A percentile compares a stretch with the other conserved stretches of the same genome.
These are phyloP conservation scores for Scleromitrula shiraiana DNA, from an alignment of 2,329 filamentous ascomycete genomes.

Conservation along the genomic window DNA sequence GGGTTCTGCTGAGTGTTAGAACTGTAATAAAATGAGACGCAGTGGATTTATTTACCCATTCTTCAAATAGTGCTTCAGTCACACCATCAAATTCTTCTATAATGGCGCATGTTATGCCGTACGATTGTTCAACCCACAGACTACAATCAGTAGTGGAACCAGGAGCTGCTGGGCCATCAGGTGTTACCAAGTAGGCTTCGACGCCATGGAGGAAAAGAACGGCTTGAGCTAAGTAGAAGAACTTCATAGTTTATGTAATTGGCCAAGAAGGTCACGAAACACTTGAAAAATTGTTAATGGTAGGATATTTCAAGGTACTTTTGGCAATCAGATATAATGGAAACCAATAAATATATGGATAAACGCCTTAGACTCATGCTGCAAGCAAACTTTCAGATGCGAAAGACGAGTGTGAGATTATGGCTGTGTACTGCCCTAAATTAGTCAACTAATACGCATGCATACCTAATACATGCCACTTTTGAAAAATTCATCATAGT, in stretches of 20 bases:
- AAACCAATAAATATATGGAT: too few relatives aligned
- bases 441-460: too few relatives aligned
- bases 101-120: neutral
- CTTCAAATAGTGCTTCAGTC: neutral
- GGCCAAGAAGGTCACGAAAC: too few relatives aligned
- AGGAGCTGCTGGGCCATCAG: constrained; percentile 2
- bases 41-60: neutral
- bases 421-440: too few relatives aligned
- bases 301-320: too few relatives aligned
- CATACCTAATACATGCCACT: too few relatives aligned
- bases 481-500: too few relatives aligned
- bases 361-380: too few relatives aligned
- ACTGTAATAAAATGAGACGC: neutral
- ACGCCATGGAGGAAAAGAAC: neutral
- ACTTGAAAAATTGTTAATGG: too few relatives aligned
- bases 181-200: constrained; percentile 3
- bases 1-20: constrained; percentile 8
- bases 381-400: too few relatives aligned
- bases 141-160: neutral
- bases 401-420: too few relatives aligned
- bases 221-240: neutral
- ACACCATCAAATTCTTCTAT: neutral
- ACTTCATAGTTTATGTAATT: neutral
- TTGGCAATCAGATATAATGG: too few relatives aligned
- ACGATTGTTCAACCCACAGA: neutral